phyloP scores from a whole-genome alignment of 2,329 filamentous ascomycete species.

The Fusarium mexicanum region DNA sequence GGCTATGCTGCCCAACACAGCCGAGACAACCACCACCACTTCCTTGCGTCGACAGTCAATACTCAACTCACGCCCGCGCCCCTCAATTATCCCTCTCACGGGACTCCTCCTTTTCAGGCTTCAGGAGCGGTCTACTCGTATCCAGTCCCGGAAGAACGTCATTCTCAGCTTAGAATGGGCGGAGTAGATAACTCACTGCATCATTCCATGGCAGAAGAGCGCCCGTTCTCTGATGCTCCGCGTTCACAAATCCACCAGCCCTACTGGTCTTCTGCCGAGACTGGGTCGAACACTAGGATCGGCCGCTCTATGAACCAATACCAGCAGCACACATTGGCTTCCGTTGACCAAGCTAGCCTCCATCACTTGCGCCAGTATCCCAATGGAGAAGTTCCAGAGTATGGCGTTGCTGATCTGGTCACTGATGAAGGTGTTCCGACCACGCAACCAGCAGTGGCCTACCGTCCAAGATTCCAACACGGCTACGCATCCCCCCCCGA shows the following conservation, averaged over 20 bases:
- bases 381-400: neutral
- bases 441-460: neutral
- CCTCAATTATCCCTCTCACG: neutral
- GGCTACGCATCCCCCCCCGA: neutral
- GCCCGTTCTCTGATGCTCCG: neutral
- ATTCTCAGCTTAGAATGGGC: neutral
- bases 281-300: conserved; percentile 16
- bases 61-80: neutral
- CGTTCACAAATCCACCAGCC: conserved; percentile 16
- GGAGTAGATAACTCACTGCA: neutral
- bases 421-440: neutral
- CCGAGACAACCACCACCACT: neutral
- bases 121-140: conserved; percentile 4
- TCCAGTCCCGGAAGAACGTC: neutral
- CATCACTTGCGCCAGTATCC: neutral
- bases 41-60: neutral
- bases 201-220: neutral
- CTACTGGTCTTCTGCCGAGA: conserved; percentile 17
- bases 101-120: neutral
- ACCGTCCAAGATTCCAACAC: neutral
- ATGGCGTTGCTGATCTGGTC: neutral
- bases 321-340: conserved; percentile 14
- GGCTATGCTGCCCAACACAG: neutral
- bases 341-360: neutral
- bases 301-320: conserved; percentile 15